Evolutionary conservation across 2,329 filamentous ascomycete genomes (phyloP), one percentile per base, ranked within the genome.

Genomic region (Proliferodiscus dingleyae): DNA sequence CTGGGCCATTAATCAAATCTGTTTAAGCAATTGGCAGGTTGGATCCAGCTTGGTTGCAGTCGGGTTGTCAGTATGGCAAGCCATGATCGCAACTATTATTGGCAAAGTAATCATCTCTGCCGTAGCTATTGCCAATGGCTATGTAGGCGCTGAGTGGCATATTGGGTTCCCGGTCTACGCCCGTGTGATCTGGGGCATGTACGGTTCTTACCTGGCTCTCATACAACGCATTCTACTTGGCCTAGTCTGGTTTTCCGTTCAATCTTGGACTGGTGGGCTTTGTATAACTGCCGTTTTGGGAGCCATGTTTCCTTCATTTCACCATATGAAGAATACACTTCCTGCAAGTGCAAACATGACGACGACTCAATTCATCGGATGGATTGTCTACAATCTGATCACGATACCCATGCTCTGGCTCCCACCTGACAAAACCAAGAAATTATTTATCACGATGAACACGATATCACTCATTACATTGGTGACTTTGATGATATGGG

Each of bases 151-250:
- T 5, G 56, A 63, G 40, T 70, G 66, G 54, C 68, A 71, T 47
- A 67, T 72, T 24, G 67, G 67, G 6, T 73, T 70, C 32, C 65
- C 70, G 0, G 67, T 73, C 11, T 58, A 65, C 5, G 61, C 62
- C 9, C 60, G 70, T 5, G 61, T 63, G 18, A 59, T 67, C 22
- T 72, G 67, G 64, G 71, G 70, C 13, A 61, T 69, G 49, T 66
- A 62, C 18, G 70, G 70, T 2, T 58, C 64, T 7, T 67, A 67
- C 48, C 55, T 71, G 23, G 59, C 63, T 13, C 61, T 72, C 40
- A 49, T 68, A 16, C 62, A 69, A 22, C 60, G 69, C 4, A 68
- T 71, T 50, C 50, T 70, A 16, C 63, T 71, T 4, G 64, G 60
- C 16, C 50, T 69, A 6, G 64, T 70, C 10, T 68, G 68, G 67